These are phyloP conservation scores for Linum trigynum DNA, from an alignment of 345 rosid species.

Conservation along the genomic window DNA sequence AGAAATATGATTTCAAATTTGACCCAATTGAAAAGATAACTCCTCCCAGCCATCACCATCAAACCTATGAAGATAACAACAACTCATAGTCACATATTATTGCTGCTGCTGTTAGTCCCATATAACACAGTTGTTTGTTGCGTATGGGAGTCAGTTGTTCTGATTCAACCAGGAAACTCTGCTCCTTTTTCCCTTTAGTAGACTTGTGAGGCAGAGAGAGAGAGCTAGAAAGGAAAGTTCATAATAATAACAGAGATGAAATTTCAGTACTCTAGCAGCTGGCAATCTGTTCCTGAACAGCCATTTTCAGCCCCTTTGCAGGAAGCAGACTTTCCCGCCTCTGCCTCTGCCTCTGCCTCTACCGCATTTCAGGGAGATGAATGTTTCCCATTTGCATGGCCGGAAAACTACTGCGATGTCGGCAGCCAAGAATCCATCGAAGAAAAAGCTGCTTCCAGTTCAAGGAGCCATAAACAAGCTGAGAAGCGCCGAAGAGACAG, in stretches of 20 bases:
- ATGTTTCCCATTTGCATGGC: constrained; percentile 9
- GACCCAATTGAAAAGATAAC: constrained; percentile 22
- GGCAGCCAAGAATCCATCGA: constrained; percentile 25
- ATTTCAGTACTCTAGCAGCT: too few relatives aligned
- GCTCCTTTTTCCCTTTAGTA: background rate
- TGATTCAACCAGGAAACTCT: background rate
- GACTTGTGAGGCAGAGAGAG: too few relatives aligned
- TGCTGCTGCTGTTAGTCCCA: background rate
- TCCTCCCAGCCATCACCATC: constrained; percentile 24
- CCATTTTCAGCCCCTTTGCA: constrained; percentile 18
- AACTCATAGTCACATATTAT: constrained; percentile 22
- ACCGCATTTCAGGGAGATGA: constrained; percentile 9
- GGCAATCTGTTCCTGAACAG: constrained; percentile 7
- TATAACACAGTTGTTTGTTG: background rate
- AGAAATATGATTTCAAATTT: constrained; percentile 24
- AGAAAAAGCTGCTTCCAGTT: constrained; percentile 26
- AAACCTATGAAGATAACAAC: constrained; percentile 15
- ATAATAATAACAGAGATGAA: too few relatives aligned
- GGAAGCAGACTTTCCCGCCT: background rate
- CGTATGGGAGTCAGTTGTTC: background rate
- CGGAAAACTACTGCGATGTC: constrained; percentile 17
- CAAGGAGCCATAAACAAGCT: constrained; percentile 72
- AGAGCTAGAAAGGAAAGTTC: too few relatives aligned
- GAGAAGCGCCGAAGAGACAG: constrained; percentile 90
- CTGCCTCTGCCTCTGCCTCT: constrained; percentile 11